A percentile compares a stretch with the other conserved stretches of the same genome.
Evolutionary conservation across 208 protist genomes (phyloP).

Genomic region (Polymyxa betae): DNA sequence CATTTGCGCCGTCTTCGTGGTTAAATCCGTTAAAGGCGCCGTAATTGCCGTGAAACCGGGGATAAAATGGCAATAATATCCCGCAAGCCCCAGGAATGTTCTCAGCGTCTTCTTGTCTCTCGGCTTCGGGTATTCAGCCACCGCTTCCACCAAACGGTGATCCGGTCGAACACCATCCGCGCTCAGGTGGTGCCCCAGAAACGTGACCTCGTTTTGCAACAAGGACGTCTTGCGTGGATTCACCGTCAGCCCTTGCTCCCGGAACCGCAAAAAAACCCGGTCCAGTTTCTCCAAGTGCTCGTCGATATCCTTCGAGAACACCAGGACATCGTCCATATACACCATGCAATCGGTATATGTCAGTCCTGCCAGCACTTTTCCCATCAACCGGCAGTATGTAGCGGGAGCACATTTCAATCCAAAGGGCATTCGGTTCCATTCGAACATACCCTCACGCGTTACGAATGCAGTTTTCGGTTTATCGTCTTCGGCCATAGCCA

Average conservation of each 20-base stretch:
- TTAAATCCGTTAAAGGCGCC: background rate
- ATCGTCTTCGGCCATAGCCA: conserved; percentile 21
- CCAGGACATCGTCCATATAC: conserved; percentile 52
- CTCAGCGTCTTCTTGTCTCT: conserved; percentile 10
- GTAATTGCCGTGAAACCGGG: background rate
- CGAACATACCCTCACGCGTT: conserved; percentile 49
- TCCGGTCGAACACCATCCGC: background rate
- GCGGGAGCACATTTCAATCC: conserved; percentile 48
- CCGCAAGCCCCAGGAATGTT: conserved; percentile 20
- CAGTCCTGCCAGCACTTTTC: conserved; percentile 22
- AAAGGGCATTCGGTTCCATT: conserved; percentile 61
- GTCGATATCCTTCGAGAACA: conserved; percentile 45
- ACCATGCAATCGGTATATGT: background rate
- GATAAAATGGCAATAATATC: conserved; percentile 43
- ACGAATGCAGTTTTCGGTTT: conserved; percentile 44
- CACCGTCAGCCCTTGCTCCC: conserved; percentile 38
- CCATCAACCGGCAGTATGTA: conserved; percentile 44
- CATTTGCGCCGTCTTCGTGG: conserved; percentile 22
- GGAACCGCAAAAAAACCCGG: conserved; percentile 49
- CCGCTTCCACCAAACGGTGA: background rate
- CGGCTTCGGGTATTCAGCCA: background rate
- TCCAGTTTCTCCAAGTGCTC: conserved; percentile 53
- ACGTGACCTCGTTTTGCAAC: conserved; percentile 26
- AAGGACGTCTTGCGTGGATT: conserved; percentile 43
- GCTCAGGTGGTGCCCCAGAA: conserved; percentile 10